Evolutionary conservation across 176 grass and related monocot species (phyloP).

Genomic region (Eleusine coracana): DNA sequence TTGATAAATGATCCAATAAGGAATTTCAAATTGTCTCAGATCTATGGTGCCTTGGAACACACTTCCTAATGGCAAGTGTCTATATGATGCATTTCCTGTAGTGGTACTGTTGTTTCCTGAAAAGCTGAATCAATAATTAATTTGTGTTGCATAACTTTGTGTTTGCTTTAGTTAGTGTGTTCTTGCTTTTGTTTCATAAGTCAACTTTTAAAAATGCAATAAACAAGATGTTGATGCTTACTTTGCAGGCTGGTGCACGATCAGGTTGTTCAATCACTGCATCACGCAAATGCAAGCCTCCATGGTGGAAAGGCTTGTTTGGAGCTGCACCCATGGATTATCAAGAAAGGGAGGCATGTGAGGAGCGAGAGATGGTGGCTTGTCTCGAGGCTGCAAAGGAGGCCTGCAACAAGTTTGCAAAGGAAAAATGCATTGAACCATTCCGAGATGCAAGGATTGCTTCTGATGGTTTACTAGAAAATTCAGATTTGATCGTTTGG

Average conservation of each 20-base stretch:
- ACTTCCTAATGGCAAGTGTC: neutral
- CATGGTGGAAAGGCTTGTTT: constrained; percentile 84
- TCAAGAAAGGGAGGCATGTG: constrained; percentile 61
- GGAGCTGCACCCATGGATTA: constrained; percentile 48
- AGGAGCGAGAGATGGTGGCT: constrained; percentile 63
- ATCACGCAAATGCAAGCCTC: constrained; percentile 75
- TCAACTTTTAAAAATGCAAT: neutral
- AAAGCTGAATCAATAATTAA: neutral
- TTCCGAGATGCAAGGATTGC: constrained; percentile 78
- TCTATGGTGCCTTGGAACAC: neutral
- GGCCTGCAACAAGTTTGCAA: constrained; percentile 64
- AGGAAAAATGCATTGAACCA: constrained; percentile 62
- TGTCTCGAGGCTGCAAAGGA: constrained; percentile 63
- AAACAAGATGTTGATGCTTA: neutral
- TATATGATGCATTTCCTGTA: neutral
- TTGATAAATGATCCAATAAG: neutral
- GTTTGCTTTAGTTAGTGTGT: too few relatives aligned
- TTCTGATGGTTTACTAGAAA: constrained; percentile 35
- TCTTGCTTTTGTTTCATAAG: neutral
- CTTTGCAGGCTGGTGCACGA: constrained; percentile 62
- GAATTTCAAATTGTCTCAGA: neutral
- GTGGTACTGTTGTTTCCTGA: too few relatives aligned
- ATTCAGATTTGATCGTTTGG: constrained; percentile 50
- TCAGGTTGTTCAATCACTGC: constrained; percentile 81
- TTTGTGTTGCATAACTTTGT: neutral